Evolutionary conservation across 2,329 filamentous ascomycete genomes (phyloP).

Genomic region (Raffaelea deltoideospora): DNA sequence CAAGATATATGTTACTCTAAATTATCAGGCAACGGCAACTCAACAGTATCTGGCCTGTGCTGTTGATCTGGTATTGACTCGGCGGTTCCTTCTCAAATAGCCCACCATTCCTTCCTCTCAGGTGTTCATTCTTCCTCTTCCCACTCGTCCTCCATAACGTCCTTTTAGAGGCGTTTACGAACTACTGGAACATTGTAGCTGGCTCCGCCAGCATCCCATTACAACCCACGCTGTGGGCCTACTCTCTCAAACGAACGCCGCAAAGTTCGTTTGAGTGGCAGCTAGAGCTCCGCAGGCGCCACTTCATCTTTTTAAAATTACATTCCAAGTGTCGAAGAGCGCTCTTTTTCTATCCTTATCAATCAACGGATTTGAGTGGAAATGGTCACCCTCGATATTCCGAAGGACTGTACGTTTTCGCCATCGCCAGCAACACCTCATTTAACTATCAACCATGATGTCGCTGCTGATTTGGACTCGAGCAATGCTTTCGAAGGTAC

Average conservation of each 20-base stretch:
- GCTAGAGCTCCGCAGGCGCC: constrained; percentile 81
- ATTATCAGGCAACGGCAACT: no score
- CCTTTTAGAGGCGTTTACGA: constrained; percentile 47
- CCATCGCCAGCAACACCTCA: constrained; percentile 73
- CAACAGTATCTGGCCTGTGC: no score
- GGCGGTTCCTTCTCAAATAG: constrained; percentile 30
- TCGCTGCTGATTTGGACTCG: constrained; percentile 83
- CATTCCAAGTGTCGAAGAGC: neutral
- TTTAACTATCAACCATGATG: constrained; percentile 92
- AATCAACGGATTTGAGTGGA: no score
- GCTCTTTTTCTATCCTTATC: neutral
- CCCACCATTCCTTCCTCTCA: constrained; percentile 80
- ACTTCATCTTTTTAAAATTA: neutral
- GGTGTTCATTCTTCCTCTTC: constrained; percentile 68
- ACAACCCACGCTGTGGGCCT: constrained; percentile 68
- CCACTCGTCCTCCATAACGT: constrained; percentile 86
- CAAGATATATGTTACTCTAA: no score
- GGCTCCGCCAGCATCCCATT: constrained; percentile 68
- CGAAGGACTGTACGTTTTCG: constrained; percentile 69
- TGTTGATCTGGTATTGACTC: no score
- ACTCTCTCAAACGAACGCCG: constrained; percentile 90
- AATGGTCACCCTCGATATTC: constrained; percentile 76
- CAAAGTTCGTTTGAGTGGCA: constrained; percentile 95
- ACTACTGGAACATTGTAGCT: constrained; percentile 46
- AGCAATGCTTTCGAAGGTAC: constrained; percentile 88